Evolutionary conservation across 1,284 basidiomycete genomes (phyloP).

Genomic region (Cerrena zonata): DNA sequence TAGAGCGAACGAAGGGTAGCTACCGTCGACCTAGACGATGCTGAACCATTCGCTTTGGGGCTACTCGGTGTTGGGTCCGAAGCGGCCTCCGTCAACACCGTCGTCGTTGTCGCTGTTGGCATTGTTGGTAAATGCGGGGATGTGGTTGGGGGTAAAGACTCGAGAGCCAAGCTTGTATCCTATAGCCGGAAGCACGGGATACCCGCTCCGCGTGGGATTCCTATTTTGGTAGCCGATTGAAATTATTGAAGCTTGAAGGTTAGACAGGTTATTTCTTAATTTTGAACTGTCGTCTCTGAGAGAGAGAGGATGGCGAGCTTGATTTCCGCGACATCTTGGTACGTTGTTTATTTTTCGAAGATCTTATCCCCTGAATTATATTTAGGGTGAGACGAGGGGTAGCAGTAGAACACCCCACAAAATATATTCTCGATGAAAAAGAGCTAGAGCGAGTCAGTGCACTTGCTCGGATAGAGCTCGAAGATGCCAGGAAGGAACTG

Average conservation of each 20-base stretch:
- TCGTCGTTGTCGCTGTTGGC: slow-evolving; percentile 23
- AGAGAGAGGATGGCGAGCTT: slow-evolving; percentile 54
- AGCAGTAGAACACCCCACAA: slow-evolving; percentile 71
- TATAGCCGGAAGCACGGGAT: background rate
- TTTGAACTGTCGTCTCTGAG: background rate
- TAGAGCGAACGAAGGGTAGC: slow-evolving; percentile 63
- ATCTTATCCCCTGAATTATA: slow-evolving; percentile 2
- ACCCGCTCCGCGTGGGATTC: background rate
- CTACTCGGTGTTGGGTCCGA: background rate
- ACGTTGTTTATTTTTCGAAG: slow-evolving; percentile 8
- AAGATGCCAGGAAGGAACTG: slow-evolving; percentile 82
- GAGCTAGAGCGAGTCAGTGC: slow-evolving; percentile 89
- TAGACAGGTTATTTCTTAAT: background rate
- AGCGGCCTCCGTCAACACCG: background rate
- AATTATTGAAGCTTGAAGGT: background rate
- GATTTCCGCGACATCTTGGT: slow-evolving; percentile 58
- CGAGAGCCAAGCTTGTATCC: too few relatives aligned
- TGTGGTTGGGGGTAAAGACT: background rate
- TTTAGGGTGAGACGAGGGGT: slow-evolving; percentile 82
- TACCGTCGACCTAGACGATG: slow-evolving; percentile 21
- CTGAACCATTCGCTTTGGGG: background rate
- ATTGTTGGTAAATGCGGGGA: slow-evolving; percentile 7
- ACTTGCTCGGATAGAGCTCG: slow-evolving; percentile 82
- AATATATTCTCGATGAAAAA: slow-evolving; percentile 86
- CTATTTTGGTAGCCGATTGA: background rate